Conservation (phyloP, 495 filamentous ascomycete species). For the Clavariopsis aquatica region DNA sequence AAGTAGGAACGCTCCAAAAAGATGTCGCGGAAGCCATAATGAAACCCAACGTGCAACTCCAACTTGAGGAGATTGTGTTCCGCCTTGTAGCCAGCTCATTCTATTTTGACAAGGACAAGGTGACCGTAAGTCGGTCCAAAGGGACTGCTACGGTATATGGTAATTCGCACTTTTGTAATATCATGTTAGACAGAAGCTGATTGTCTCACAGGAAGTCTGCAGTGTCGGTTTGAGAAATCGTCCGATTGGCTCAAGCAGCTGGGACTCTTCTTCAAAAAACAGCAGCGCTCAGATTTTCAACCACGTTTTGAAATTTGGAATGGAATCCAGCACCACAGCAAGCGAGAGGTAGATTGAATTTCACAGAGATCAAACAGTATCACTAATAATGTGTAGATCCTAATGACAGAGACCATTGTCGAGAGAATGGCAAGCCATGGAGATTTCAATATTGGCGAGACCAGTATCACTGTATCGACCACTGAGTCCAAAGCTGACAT, state of each 20-base stretch:
- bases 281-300: constrained; percentile 5
- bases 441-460: constrained; percentile 4
- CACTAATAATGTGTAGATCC: neutral
- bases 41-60: neutral
- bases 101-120: constrained; percentile 33
- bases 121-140: neutral
- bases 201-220: neutral
- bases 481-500: neutral
- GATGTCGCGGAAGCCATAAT: neutral
- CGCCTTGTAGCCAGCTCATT: constrained; percentile 39
- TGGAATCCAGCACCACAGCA: neutral
- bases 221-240: constrained; percentile 2
- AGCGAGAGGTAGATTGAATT: neutral
- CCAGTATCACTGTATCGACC: neutral
- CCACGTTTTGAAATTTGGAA: constrained; percentile 12
- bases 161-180: too few relatives aligned
- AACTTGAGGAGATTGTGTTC: constrained; percentile 30
- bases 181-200: neutral
- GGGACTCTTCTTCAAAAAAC: neutral
- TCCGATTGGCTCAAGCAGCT: neutral
- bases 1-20: constrained; percentile 27
- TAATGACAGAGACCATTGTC: neutral
- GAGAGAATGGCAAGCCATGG: constrained; percentile 13
- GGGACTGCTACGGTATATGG: constrained; percentile 6
- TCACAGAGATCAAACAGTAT: too few relatives aligned